Conservation (phyloP, 257 asterid genomes). For the Solanum paucissectum region DNA sequence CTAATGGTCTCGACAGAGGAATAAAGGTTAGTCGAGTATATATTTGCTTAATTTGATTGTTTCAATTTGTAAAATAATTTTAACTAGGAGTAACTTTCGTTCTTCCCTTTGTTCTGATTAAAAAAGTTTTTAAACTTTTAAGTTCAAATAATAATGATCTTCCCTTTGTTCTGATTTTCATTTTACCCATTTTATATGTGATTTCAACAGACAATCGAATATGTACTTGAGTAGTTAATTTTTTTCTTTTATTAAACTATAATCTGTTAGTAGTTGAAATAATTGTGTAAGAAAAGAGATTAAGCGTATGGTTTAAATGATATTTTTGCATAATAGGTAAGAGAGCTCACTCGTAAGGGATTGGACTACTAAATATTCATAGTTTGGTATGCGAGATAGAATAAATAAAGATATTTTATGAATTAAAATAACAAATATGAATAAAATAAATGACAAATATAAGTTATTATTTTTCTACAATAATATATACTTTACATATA, state of each 20-base stretch:
- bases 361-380: neutral
- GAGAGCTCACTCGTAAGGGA: neutral
- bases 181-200: neutral
- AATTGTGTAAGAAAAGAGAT: neutral
- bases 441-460: neutral
- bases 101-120: neutral
- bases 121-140: neutral
- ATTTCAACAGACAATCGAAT: neutral
- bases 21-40: constrained; percentile 35
- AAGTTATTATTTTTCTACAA: neutral
- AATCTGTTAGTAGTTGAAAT: neutral
- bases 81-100: neutral
- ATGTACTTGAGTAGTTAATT: neutral
- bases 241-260: too few relatives aligned
- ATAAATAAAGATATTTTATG: too few relatives aligned
- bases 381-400: neutral
- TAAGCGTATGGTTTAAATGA: neutral
- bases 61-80: neutral
- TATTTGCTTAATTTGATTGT: neutral
- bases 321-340: neutral
- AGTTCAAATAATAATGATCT: neutral
- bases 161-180: neutral
- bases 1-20: constrained; percentile 35
- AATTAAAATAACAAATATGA: neutral
- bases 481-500: neutral